Base-by-base conservation (phyloP, 1,284 basidiomycete species). In the Microstroma glucosiphilum region DNA sequence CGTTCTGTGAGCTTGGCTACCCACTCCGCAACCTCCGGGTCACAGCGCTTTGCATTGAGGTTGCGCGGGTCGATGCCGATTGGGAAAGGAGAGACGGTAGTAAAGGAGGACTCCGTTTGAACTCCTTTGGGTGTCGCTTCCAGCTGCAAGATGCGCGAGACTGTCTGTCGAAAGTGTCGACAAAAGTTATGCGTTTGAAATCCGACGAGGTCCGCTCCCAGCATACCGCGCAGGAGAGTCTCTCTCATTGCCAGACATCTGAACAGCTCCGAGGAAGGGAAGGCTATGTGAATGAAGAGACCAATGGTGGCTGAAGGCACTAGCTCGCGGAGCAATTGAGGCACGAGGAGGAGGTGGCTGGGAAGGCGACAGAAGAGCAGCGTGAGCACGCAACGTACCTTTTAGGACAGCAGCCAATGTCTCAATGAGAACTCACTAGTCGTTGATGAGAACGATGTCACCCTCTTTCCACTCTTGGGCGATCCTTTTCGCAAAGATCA, bases 221-320 rank as follows among this genome's bases (percentile, higher is more conserved):
- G 86, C 70, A 92, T 80, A 2, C 90, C 90, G 17, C 84, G 82
- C 15, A 92, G 81, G 4, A 91, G 81, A 15, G 76, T 74, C 59
- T 80, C 79, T 42, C 81, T 76, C 60, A 79, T 77, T 40, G 87
- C 85, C 40, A 92, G 82, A 74, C 90, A 91, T 8, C 90, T 84
- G 83, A 92, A 91, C 65, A 92, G 90, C 79, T 92, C 91, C 23
- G 88, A 89, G 9, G 86, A 88, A 0, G 90, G 90, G 80, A 92
- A 92, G 0, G 90, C 88, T 66, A 91, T 89, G 72, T 92, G 90
- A 80, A 91, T 84, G 82, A 92, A 92, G 82, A 92, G 90, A 0
- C 90, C 89, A 66, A 92, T 90, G 30, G 87, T 85, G 0, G 88
- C 86, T 25, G 84, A 83, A 0, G 87, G 85, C 19, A 86, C 80